Evolutionary conservation across 129 eudicot genomes (phyloP).

Genomic region (Escallonia herrerae): DNA sequence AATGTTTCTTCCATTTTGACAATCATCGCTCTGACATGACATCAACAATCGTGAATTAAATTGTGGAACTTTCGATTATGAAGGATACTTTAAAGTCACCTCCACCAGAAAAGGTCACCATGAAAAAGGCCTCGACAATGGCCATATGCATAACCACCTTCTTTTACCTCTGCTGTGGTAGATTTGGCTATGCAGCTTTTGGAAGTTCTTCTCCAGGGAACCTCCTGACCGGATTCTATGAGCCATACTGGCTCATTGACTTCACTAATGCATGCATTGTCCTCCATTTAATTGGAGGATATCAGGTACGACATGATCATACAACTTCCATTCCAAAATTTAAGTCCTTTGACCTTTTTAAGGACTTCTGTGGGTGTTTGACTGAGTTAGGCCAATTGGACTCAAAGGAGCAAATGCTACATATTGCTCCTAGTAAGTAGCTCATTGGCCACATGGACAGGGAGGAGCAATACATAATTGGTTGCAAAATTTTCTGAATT

Average conservation of each 20-base stretch:
- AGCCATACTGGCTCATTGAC: constrained; percentile 84
- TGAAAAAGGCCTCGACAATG: constrained; percentile 63
- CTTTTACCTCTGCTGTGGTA: constrained; percentile 74
- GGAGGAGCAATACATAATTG: no score
- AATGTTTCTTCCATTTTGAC: background rate
- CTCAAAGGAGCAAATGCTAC: no score
- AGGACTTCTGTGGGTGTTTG: no score
- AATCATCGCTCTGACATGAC: background rate
- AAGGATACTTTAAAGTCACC: constrained; percentile 74
- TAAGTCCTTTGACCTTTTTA: no score
- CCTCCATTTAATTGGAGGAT: constrained; percentile 77
- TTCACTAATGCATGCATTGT: constrained; percentile 68
- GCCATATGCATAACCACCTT: constrained; percentile 42
- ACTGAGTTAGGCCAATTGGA: no score
- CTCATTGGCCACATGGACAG: no score
- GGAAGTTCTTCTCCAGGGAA: constrained; percentile 78
- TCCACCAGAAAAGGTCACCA: constrained; percentile 62
- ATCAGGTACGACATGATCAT: constrained; percentile 45
- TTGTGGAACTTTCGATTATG: background rate
- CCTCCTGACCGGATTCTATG: constrained; percentile 75
- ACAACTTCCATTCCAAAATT: no score
- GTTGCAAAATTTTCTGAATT: no score
- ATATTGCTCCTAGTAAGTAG: no score
- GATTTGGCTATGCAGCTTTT: constrained; percentile 80
- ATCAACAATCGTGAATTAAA: no score